phyloP scores from a whole-genome alignment of 2,329 filamentous ascomycete species.

The Thelonectria rubi region DNA sequence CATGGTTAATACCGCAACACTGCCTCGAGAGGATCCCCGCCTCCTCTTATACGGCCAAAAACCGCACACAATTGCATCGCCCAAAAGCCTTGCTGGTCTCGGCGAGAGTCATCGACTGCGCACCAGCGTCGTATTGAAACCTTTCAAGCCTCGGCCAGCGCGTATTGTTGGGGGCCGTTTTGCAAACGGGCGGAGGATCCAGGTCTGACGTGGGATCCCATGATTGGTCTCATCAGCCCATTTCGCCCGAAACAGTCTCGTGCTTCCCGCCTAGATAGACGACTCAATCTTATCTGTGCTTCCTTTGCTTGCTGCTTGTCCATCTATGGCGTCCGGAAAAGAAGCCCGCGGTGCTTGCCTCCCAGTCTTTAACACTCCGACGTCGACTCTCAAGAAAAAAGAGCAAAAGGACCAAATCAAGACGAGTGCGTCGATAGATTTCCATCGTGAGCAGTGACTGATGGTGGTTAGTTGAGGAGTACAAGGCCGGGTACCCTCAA shows the following conservation, averaged over 20 bases:
- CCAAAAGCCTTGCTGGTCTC: background rate
- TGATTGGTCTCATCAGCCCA: background rate
- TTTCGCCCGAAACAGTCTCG: background rate
- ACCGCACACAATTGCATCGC: background rate
- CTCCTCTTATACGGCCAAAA: background rate
- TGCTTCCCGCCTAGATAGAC: background rate
- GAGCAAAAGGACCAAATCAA: background rate
- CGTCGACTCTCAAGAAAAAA: background rate
- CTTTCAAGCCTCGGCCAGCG: no score
- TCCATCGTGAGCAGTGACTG: background rate
- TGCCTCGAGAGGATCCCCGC: background rate
- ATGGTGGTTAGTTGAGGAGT: slow-evolving; percentile 11
- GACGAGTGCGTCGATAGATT: background rate
- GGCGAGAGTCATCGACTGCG: no score
- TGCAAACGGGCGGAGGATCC: background rate
- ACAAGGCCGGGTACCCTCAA: slow-evolving; percentile 41
- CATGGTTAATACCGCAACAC: background rate
- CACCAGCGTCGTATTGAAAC: no score
- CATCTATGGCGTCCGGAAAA: background rate
- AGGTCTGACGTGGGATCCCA: background rate
- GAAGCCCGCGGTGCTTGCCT: background rate
- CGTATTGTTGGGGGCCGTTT: background rate
- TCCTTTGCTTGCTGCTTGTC: background rate
- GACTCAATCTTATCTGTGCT: background rate
- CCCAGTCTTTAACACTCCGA: background rate